phyloP scores from a whole-genome alignment of 2,329 filamentous ascomycete genomes.

The Annulohypoxylon truncatum region DNA sequence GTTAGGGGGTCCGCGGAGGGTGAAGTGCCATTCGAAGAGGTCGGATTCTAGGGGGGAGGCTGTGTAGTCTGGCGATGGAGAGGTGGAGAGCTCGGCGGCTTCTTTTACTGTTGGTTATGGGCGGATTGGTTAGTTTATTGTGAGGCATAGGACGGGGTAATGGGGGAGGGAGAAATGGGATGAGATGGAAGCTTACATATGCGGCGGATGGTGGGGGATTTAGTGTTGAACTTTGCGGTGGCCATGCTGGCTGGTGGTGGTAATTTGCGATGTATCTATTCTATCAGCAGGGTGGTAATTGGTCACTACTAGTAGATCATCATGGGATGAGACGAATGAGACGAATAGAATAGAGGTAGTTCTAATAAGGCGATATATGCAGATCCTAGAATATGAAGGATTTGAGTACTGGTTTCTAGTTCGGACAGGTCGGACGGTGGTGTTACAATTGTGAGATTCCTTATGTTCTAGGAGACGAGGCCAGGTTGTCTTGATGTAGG shows the following conservation, averaged over 20 bases:
- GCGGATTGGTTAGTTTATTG: neutral
- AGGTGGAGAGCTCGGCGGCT: conserved; percentile 83
- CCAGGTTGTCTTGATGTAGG: conserved; percentile 30
- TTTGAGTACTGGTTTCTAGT: neutral
- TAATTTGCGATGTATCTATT: conserved; percentile 12
- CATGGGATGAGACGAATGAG: neutral
- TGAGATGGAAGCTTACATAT: conserved; percentile 69
- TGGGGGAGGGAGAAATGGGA: conserved; percentile 12
- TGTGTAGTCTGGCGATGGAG: conserved; percentile 86
- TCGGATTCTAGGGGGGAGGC: conserved; percentile 88
- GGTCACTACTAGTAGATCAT: conserved; percentile 27
- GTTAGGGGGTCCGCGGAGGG: conserved; percentile 85
- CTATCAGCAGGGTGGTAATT: conserved; percentile 8
- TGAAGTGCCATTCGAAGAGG: conserved; percentile 99
- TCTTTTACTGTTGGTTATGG: conserved; percentile 75
- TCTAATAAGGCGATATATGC: neutral
- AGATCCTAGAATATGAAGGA: neutral
- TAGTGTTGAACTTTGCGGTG: conserved; percentile 71
- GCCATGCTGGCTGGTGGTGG: conserved; percentile 51
- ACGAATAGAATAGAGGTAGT: neutral
- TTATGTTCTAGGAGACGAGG: neutral
- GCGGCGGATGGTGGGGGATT: conserved; percentile 85
- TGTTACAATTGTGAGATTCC: neutral
- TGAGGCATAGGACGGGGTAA: neutral
- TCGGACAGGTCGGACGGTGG: neutral